A percentile compares a stretch with the other conserved stretches of the same genome.
These are phyloP conservation scores for Ophiocordyceps camponoti-rufipedis DNA, from an alignment of 2,329 filamentous ascomycete species.

Conservation along the genomic window DNA sequence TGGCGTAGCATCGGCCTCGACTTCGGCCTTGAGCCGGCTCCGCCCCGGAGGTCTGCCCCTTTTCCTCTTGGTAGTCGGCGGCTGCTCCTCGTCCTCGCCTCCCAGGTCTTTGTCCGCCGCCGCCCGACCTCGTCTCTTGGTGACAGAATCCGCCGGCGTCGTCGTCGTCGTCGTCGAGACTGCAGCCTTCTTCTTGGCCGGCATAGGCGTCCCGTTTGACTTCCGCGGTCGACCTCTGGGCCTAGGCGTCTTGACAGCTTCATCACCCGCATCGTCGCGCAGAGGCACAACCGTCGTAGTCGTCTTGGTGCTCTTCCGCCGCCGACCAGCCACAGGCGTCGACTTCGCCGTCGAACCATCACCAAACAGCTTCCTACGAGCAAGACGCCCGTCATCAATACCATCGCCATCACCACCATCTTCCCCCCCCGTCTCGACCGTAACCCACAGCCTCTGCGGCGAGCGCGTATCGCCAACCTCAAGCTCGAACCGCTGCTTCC, in stretches of 20 bases:
- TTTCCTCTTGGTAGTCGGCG: conserved; percentile 2
- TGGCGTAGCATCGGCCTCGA: conserved; percentile 5
- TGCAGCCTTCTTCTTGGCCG: conserved; percentile 16
- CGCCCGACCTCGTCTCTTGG: conserved; percentile 15
- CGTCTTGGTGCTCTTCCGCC: background rate
- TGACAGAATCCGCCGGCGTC: conserved; percentile 21
- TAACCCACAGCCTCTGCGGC: conserved; percentile 34
- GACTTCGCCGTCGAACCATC: conserved; percentile 18
- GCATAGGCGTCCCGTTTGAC: conserved; percentile 32
- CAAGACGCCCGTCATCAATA: conserved; percentile 6
- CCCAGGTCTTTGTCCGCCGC: conserved; percentile 6
- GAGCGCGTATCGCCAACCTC: conserved; percentile 31
- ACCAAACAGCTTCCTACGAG: conserved; percentile 24
- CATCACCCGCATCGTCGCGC: conserved; percentile 22
- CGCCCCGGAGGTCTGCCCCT: background rate
- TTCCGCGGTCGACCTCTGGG: conserved; percentile 27
- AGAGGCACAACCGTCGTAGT: conserved; percentile 32
- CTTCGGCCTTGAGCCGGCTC: background rate
- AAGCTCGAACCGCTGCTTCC: conserved; percentile 38
- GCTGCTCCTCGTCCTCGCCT: conserved; percentile 4
- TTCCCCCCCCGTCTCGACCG: conserved; percentile 24
- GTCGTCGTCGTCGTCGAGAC: conserved; percentile 22
- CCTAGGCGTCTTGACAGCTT: conserved; percentile 18
- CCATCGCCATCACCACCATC: conserved; percentile 8
- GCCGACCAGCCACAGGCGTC: background rate